A percentile compares a stretch with the other conserved stretches of the same genome.
Evolutionary conservation across 352 stramenopile genomes (phyloP).

Genomic region (Phytophthora foliorum): DNA sequence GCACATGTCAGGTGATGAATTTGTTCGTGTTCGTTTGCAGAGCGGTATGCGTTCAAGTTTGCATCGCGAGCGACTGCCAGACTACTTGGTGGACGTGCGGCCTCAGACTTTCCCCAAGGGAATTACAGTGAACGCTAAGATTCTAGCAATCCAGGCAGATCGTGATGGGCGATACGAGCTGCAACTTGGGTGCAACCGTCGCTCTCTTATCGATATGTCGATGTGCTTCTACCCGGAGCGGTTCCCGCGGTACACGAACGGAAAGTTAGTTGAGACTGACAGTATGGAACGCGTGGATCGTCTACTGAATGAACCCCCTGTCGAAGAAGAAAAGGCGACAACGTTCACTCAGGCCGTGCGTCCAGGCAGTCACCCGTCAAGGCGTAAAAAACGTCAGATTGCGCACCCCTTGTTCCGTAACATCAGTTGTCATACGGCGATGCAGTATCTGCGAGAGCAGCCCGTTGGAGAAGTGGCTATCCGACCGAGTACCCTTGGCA

Average conservation of each 20-base stretch:
- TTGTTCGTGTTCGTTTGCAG: conserved; percentile 87
- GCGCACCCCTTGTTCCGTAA: conserved; percentile 89
- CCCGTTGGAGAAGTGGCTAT: conserved; percentile 87
- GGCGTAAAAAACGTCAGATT: conserved; percentile 90
- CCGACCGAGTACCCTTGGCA: conserved; percentile 83
- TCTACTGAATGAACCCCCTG: conserved; percentile 75
- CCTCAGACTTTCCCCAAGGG: conserved; percentile 82
- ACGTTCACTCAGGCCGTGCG: conserved; percentile 48
- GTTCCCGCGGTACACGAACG: conserved; percentile 67
- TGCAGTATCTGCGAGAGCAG: conserved; percentile 86
- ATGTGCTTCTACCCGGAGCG: conserved; percentile 75
- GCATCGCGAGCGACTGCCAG: conserved; percentile 76
- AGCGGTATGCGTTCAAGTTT: conserved; percentile 87
- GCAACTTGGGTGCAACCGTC: conserved; percentile 79
- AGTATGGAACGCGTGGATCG: conserved; percentile 78
- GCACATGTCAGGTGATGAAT: conserved; percentile 86
- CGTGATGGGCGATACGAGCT: conserved; percentile 80
- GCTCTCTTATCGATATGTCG: conserved; percentile 77
- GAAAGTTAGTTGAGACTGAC: conserved; percentile 67
- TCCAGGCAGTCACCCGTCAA: conserved; percentile 49
- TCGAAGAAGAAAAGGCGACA: conserved; percentile 78
- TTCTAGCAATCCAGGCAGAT: conserved; percentile 78
- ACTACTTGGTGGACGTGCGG: conserved; percentile 76
- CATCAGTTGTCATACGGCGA: conserved; percentile 85
- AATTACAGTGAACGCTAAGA: conserved; percentile 90